Conservation (phyloP, 2,329 filamentous ascomycete species). For the Diaporthe sp. region DNA sequence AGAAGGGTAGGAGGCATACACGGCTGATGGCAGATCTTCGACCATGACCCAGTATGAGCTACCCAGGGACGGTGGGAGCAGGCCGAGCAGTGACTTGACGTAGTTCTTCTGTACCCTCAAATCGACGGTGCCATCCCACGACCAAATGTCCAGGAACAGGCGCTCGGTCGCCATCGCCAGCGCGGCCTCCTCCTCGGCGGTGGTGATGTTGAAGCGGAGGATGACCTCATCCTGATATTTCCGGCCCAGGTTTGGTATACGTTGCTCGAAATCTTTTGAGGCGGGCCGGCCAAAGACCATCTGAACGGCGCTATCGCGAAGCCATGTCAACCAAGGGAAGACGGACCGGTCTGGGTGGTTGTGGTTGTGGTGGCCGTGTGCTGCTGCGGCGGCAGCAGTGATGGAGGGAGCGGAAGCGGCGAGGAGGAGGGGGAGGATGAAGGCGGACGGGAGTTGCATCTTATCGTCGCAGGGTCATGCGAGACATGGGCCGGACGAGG, state of each 20-base stretch:
- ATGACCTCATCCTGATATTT: constrained; percentile 86
- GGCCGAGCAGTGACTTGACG: constrained; percentile 80
- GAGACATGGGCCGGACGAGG: not conserved
- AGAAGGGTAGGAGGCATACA: constrained; percentile 80
- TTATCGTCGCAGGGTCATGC: constrained; percentile 25
- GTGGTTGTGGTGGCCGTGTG: constrained; percentile 39
- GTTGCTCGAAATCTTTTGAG: constrained; percentile 45
- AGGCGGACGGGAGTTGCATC: constrained; percentile 33
- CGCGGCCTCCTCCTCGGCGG: constrained; percentile 74
- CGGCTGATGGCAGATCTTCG: constrained; percentile 81
- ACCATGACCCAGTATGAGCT: constrained; percentile 81
- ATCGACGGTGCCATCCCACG: constrained; percentile 80
- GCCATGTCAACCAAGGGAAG: constrained; percentile 63
- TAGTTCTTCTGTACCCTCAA: constrained; percentile 82
- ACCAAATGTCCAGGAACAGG: constrained; percentile 90
- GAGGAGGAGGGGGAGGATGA: constrained; percentile 33
- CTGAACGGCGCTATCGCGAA: constrained; percentile 64
- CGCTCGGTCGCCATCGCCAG: constrained; percentile 80
- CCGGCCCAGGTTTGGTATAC: constrained; percentile 46
- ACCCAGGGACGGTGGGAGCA: constrained; percentile 82
- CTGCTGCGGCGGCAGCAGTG: constrained; percentile 32
- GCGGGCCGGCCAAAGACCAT: constrained; percentile 62
- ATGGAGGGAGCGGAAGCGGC: constrained; percentile 9
- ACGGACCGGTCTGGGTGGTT: constrained; percentile 41
- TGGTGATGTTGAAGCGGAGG: constrained; percentile 85